Evolutionary conservation across 2,329 filamentous ascomycete genomes (phyloP).

Genomic region (Aspergillus pseudoglaucus): DNA sequence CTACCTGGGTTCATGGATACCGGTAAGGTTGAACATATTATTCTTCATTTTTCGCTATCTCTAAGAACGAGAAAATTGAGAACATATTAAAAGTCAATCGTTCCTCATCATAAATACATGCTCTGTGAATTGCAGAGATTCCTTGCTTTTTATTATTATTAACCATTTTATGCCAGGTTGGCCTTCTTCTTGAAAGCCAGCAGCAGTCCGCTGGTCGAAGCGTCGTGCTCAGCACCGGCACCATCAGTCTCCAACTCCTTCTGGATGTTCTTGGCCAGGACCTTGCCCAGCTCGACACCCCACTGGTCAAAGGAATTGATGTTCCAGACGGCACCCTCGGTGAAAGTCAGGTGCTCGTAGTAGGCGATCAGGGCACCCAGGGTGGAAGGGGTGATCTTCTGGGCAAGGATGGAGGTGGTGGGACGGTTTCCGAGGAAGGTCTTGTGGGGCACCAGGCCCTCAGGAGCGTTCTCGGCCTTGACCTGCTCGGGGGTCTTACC

Average conservation of each 20-base stretch:
- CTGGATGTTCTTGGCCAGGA: constrained; percentile 85
- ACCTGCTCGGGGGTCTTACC: constrained; percentile 44
- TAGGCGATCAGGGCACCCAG: constrained; percentile 94
- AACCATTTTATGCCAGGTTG: constrained; percentile 32
- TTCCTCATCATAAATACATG: neutral
- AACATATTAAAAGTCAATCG: neutral
- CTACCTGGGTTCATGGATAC: neutral
- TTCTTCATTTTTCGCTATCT: neutral
- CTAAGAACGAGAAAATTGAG: neutral
- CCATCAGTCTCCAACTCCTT: constrained; percentile 69
- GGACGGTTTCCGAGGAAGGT: constrained; percentile 97
- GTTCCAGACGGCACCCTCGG: constrained; percentile 96
- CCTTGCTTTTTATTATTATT: neutral
- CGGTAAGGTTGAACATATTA: neutral
- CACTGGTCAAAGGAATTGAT: constrained; percentile 99
- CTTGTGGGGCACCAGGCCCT: constrained; percentile 82
- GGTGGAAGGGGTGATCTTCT: constrained; percentile 88
- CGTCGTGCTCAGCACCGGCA: constrained; percentile 71
- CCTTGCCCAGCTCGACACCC: constrained; percentile 98
- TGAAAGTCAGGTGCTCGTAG: constrained; percentile 98
- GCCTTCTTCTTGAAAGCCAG: constrained; percentile 82
- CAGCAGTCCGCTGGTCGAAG: constrained; percentile 82
- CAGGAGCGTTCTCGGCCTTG: constrained; percentile 42
- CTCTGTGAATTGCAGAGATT: neutral
- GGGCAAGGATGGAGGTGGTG: constrained; percentile 88